Conservation (phyloP, 2,329 filamentous ascomycete species). For the Cryphonectria carpinicola region DNA sequence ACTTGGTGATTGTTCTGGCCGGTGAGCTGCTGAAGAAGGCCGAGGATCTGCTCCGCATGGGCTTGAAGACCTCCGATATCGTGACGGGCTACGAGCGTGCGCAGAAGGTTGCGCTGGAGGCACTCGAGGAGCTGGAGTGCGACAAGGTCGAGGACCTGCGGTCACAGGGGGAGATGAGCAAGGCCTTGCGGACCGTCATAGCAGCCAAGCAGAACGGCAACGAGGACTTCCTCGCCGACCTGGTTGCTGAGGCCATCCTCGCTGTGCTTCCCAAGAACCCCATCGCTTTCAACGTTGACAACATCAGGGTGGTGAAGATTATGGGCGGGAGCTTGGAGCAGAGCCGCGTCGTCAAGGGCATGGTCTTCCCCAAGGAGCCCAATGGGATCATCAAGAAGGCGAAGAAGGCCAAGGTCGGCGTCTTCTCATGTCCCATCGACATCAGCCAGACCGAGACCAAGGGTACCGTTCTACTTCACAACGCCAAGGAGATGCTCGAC, state of each 20-base stretch:
- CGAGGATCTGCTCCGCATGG: slow-evolving; percentile 94
- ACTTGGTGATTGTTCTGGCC: slow-evolving; percentile 93
- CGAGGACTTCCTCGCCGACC: slow-evolving; percentile 82
- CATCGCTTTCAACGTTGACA: slow-evolving; percentile 96
- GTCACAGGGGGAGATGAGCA: slow-evolving; percentile 82
- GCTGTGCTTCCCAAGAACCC: slow-evolving; percentile 95
- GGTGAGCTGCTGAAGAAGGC: slow-evolving; percentile 97
- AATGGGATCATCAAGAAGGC: slow-evolving; percentile 91
- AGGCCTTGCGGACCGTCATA: slow-evolving; percentile 93
- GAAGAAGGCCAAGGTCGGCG: slow-evolving; percentile 89
- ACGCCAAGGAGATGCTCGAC: slow-evolving; percentile 97
- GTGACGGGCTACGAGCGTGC: slow-evolving; percentile 95
- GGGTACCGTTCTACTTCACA: slow-evolving; percentile 94
- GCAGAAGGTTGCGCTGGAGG: slow-evolving; percentile 82
- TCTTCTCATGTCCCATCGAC: slow-evolving; percentile 96
- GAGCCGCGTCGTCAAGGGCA: slow-evolving; percentile 92
- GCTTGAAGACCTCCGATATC: slow-evolving; percentile 97
- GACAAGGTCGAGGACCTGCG: slow-evolving; percentile 88
- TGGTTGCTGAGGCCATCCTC: slow-evolving; percentile 85
- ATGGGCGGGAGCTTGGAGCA: slow-evolving; percentile 97
- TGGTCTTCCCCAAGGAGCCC: slow-evolving; percentile 98
- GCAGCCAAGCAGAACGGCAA: slow-evolving; percentile 95
- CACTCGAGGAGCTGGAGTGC: slow-evolving; percentile 84
- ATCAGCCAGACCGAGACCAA: slow-evolving; percentile 97
- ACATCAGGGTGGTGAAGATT: slow-evolving; percentile 98